Evolutionary conservation across 2,329 filamentous ascomycete genomes (phyloP).

Genomic region (Xylaria sp.): DNA sequence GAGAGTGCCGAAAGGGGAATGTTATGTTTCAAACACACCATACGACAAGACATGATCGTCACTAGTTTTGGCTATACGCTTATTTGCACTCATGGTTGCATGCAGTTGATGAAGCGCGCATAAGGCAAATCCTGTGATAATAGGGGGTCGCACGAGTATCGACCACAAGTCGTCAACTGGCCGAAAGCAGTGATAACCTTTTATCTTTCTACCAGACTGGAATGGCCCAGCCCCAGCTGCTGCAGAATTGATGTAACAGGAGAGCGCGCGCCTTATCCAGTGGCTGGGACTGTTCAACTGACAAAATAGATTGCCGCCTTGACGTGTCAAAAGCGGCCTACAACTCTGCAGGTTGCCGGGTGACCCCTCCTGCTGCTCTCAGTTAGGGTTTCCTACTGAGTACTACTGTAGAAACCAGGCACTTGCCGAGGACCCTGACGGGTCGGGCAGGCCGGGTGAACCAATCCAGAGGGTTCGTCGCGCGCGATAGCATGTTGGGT

Average conservation of each 20-base stretch:
- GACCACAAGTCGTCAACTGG: slow-evolving; percentile 8
- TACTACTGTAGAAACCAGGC: slow-evolving; percentile 17
- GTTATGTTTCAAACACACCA: slow-evolving; percentile 35
- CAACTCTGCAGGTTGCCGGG: slow-evolving; percentile 31
- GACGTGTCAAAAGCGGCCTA: slow-evolving; percentile 15
- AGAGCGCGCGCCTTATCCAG: slow-evolving; percentile 34
- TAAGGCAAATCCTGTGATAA: slow-evolving; percentile 23
- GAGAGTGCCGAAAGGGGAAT: slow-evolving; percentile 32
- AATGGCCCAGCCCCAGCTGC: slow-evolving; percentile 26
- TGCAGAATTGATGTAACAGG: slow-evolving; percentile 28
- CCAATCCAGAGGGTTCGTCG: slow-evolving; percentile 21
- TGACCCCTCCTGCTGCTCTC: slow-evolving; percentile 27
- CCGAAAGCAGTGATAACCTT: slow-evolving; percentile 6
- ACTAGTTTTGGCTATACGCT: slow-evolving; percentile 10
- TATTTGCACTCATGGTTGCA: slow-evolving; percentile 27
- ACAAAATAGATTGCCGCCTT: slow-evolving; percentile 35
- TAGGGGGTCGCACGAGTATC: slow-evolving; percentile 10
- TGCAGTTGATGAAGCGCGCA: slow-evolving; percentile 33
- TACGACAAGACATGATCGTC: slow-evolving; percentile 22
- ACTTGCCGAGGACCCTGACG: slow-evolving; percentile 31
- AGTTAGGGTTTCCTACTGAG: slow-evolving; percentile 18
- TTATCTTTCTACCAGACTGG: slow-evolving; percentile 25
- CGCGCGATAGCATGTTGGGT: slow-evolving; percentile 23
- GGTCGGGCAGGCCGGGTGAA: slow-evolving; percentile 23
- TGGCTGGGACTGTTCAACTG: slow-evolving; percentile 34